A percentile compares a stretch with the other conserved stretches of the same genome.
Evolutionary conservation across 2,329 filamentous ascomycete genomes (phyloP).

Genomic region (Amauroascus verrucosus): DNA sequence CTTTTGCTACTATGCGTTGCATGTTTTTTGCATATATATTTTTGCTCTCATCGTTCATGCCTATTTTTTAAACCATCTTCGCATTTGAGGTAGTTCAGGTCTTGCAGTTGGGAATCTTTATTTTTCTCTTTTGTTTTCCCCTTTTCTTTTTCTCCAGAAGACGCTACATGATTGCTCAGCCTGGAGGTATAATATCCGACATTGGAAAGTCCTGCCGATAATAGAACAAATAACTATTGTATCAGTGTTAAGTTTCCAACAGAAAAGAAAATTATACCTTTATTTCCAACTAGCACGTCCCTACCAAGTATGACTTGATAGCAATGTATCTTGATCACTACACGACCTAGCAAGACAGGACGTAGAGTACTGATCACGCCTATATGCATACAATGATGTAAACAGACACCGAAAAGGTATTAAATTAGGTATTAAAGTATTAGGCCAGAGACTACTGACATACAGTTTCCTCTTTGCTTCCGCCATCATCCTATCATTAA

Average conservation of each 20-base stretch:
- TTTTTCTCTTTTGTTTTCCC: background rate
- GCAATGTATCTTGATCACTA: no score
- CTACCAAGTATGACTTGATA: no score
- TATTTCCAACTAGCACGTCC: background rate
- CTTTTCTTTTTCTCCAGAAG: background rate
- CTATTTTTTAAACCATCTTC: background rate
- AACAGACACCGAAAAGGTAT: background rate
- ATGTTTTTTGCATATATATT: background rate
- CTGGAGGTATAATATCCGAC: background rate
- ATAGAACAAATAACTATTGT: background rate
- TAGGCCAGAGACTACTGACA: background rate
- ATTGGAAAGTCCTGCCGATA: background rate
- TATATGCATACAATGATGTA: background rate
- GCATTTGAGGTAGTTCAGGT: conserved; percentile 3
- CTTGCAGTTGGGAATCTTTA: background rate
- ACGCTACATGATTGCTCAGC: background rate
- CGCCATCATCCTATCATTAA: background rate
- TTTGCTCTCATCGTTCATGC: background rate
- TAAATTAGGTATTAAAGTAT: background rate
- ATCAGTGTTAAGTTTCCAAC: no score
- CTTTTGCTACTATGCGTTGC: conserved; percentile 4
- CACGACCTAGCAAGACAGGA: no score
- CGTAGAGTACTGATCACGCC: background rate
- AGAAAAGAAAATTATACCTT: background rate
- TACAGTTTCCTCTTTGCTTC: background rate